Evolutionary conservation across 768 basidiomycete genomes (phyloP).

Genomic region (Lyophyllum semitale): DNA sequence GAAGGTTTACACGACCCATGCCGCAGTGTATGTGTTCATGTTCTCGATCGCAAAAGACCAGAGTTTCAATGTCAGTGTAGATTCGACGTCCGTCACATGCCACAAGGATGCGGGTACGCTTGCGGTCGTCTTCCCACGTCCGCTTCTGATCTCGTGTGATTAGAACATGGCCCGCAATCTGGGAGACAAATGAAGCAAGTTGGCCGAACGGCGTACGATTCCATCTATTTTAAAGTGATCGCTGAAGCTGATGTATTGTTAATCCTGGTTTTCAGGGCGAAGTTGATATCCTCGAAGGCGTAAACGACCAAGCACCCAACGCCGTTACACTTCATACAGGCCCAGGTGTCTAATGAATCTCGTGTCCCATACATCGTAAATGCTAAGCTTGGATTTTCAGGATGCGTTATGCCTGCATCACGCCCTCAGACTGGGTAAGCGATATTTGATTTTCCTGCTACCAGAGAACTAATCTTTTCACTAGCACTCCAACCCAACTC

Average conservation of each 20-base stretch:
- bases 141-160: not conserved
- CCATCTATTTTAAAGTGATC: not conserved
- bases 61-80: constrained; percentile 15
- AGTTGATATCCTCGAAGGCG: constrained; percentile 43
- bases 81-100: constrained; percentile 52
- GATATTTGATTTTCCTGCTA: not conserved
- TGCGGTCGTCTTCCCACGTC: not conserved
- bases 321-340: constrained; percentile 38
- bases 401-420: constrained; percentile 42
- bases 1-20: constrained; percentile 52
- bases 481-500: constrained; percentile 28
- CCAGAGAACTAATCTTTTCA: not conserved
- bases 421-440: constrained; percentile 47
- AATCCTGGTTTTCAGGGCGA: constrained; percentile 31
- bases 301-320: constrained; percentile 39
- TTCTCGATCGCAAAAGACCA: not conserved
- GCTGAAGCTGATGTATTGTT: not conserved
- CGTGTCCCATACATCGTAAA: not conserved
- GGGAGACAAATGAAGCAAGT: constrained; percentile 36
- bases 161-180: constrained; percentile 37
- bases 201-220: constrained; percentile 37
- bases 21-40: constrained; percentile 44
- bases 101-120: constrained; percentile 50
- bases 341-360: constrained; percentile 17
- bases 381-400: constrained; percentile 18